Evolutionary conservation across 768 basidiomycete genomes (phyloP).

Genomic region (Rhodotorula babjevae): DNA sequence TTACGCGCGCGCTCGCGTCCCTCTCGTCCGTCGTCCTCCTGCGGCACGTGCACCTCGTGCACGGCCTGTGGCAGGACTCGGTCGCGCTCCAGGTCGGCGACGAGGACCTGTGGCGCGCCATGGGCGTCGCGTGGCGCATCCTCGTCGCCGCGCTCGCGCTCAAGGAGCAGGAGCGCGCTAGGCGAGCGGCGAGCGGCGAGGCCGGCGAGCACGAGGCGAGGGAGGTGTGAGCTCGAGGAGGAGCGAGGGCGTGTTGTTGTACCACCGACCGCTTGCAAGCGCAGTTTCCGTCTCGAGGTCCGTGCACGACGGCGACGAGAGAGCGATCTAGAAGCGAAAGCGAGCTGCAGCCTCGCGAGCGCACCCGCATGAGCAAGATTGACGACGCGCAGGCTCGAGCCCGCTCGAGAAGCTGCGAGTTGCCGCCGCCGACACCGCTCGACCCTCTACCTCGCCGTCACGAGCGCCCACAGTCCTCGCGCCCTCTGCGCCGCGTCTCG

Average conservation of each 20-base stretch:
- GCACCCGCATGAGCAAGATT: too few species aligned
- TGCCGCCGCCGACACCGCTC: too few species aligned
- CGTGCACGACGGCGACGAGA: too few species aligned
- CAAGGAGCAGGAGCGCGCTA: background rate
- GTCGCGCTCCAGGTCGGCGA: constrained; percentile 34
- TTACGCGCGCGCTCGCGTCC: constrained; percentile 19
- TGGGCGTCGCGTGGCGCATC: constrained; percentile 31
- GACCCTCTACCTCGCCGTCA: constrained; percentile 13
- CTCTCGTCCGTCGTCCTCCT: constrained; percentile 19
- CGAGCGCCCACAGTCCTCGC: constrained; percentile 11
- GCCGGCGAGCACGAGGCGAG: background rate
- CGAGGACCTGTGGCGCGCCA: constrained; percentile 32
- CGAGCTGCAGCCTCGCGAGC: too few species aligned
- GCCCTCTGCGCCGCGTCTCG: background rate
- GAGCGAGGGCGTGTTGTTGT: constrained; percentile 7
- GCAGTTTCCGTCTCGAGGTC: too few species aligned
- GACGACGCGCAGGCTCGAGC: too few species aligned
- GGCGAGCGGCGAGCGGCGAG: background rate
- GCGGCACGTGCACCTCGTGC: constrained; percentile 23
- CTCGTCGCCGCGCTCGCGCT: constrained; percentile 28
- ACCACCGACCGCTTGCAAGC: background rate
- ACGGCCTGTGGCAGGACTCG: constrained; percentile 32
- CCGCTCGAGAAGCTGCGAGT: too few species aligned
- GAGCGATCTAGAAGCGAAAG: background rate
- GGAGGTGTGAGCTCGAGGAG: background rate